phyloP scores from a whole-genome alignment of 148 eudicot genomes.

The Nyssa sinensis region DNA sequence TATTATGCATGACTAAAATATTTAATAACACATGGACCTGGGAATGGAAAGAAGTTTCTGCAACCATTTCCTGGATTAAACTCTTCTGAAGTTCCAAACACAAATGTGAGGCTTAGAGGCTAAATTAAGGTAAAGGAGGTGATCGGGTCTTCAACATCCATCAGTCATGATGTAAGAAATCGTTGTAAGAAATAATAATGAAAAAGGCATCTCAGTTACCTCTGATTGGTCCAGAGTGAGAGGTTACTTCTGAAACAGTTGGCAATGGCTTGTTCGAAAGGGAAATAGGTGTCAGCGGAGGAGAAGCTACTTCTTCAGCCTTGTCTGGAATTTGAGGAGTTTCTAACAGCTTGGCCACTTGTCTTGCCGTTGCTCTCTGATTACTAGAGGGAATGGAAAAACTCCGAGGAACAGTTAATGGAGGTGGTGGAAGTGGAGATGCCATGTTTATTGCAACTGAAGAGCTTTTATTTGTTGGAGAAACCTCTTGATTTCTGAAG shows the following conservation, averaged over 20 bases:
- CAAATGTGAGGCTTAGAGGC: neutral
- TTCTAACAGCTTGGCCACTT: slow-evolving; percentile 42
- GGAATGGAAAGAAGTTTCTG: neutral
- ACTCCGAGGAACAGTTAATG: slow-evolving; percentile 65
- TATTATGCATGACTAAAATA: too few species aligned
- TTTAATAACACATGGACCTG: too few species aligned
- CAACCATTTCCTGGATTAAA: neutral
- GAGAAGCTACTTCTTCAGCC: slow-evolving; percentile 52
- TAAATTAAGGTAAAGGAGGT: neutral
- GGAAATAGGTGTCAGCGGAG: slow-evolving; percentile 76
- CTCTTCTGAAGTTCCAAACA: neutral
- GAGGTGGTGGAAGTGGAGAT: slow-evolving; percentile 79
- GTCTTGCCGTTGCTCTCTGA: slow-evolving; percentile 52
- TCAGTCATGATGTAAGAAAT: neutral
- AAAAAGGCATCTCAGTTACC: slow-evolving; percentile 26
- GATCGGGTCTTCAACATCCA: slow-evolving; percentile 5
- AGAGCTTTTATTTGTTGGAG: slow-evolving; percentile 47
- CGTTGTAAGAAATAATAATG: neutral
- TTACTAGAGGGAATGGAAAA: slow-evolving; percentile 81
- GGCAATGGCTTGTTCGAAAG: slow-evolving; percentile 39
- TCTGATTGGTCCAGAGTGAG: slow-evolving; percentile 31
- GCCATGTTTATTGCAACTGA: slow-evolving; percentile 39
- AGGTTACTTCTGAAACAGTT: slow-evolving; percentile 27
- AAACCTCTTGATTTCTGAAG: slow-evolving; percentile 48
- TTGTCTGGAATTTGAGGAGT: slow-evolving; percentile 39